Conservation (phyloP, 2,329 filamentous ascomycete genomes). For the Polytolypa hystricis region DNA sequence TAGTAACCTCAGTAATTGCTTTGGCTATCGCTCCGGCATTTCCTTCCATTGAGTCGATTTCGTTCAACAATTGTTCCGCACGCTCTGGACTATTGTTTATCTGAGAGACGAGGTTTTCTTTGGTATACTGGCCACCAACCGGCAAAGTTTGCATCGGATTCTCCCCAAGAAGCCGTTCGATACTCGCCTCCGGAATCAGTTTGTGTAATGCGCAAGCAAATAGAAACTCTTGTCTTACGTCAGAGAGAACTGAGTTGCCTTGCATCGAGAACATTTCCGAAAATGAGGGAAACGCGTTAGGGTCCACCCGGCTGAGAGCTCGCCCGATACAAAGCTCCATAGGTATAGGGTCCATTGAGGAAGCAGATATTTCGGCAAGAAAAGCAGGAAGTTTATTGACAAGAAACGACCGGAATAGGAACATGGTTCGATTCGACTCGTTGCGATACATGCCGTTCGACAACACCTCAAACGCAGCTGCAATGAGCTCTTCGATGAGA, state of each 20-base stretch:
- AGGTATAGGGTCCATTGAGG: slow-evolving; percentile 48
- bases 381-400: slow-evolving; percentile 60
- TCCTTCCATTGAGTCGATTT: slow-evolving; percentile 81
- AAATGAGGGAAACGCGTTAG: slow-evolving; percentile 52
- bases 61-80: slow-evolving; percentile 63
- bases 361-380: slow-evolving; percentile 45
- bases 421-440: slow-evolving; percentile 49
- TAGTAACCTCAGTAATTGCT: slow-evolving; percentile 58
- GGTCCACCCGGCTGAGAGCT: slow-evolving; percentile 52
- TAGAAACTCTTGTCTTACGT: slow-evolving; percentile 71
- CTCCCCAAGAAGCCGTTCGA: slow-evolving; percentile 72
- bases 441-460: slow-evolving; percentile 73
- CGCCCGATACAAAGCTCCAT: slow-evolving; percentile 56
- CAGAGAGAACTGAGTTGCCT: slow-evolving; percentile 48
- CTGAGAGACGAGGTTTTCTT: slow-evolving; percentile 66
- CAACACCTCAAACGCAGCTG: slow-evolving; percentile 80
- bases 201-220: slow-evolving; percentile 83
- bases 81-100: slow-evolving; percentile 66
- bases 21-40: slow-evolving; percentile 79
- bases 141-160: slow-evolving; percentile 71
- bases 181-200: slow-evolving; percentile 65
- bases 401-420: slow-evolving; percentile 74
- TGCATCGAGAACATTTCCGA: slow-evolving; percentile 53
- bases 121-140: slow-evolving; percentile 60
- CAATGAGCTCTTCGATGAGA: slow-evolving; percentile 69